Evolutionary conservation across 441 rosid species (phyloP).

Genomic region (Erysimum pusillum): DNA sequence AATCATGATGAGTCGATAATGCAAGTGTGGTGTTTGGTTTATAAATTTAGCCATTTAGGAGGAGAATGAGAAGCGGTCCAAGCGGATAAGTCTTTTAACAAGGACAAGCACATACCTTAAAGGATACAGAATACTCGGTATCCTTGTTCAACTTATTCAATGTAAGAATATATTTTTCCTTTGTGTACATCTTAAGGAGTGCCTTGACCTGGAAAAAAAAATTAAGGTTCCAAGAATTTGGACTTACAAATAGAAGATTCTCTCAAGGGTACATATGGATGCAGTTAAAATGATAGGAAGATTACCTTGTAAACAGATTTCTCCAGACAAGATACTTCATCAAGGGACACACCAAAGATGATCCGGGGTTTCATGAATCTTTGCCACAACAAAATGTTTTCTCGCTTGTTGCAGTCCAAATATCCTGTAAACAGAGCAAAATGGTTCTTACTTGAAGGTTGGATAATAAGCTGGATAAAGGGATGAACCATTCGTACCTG

Average conservation of each 20-base stretch:
- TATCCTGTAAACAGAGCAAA: conserved; percentile 60
- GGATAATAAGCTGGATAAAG: conserved; percentile 2
- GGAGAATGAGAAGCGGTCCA: conserved; percentile 9
- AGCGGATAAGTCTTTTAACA: not conserved
- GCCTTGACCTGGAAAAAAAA: conserved; percentile 59
- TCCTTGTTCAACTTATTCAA: conserved; percentile 57
- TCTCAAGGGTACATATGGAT: conserved; percentile 12
- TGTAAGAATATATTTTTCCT: conserved; percentile 75
- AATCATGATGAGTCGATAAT: not conserved
- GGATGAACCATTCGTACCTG: conserved; percentile 56
- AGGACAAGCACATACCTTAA: conserved; percentile 64
- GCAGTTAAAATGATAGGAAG: conserved; percentile 1
- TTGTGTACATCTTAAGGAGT: conserved; percentile 65
- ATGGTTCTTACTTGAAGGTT: conserved; percentile 17
- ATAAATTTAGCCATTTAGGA: conserved; percentile 7
- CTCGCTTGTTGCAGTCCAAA: conserved; percentile 79
- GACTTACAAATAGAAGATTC: conserved; percentile 18
- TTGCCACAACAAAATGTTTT: conserved; percentile 81
- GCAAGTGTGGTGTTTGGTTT: conserved; percentile 11
- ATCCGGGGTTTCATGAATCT: conserved; percentile 80
- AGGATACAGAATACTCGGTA: conserved; percentile 70
- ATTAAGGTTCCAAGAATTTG: conserved; percentile 4
- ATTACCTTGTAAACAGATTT: conserved; percentile 64
- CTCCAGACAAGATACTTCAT: conserved; percentile 67
- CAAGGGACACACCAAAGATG: conserved; percentile 77